A percentile compares a stretch with the other conserved stretches of the same genome.
phyloP scores from a whole-genome alignment of 208 protist species.

The Crithidia bombi region DNA sequence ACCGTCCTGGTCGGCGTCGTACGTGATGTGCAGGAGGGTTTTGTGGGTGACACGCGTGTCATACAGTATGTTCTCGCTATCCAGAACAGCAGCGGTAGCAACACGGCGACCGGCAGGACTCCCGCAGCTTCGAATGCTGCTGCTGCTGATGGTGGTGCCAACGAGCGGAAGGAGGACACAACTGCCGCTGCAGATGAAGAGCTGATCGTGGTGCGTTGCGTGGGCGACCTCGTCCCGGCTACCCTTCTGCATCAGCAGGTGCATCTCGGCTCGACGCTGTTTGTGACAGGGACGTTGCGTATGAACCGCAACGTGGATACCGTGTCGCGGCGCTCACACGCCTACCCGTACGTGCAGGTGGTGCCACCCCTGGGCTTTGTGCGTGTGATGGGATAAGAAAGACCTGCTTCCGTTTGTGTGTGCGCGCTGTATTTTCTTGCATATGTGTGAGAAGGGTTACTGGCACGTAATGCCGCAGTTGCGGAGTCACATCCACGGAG shows the following conservation, averaged over 20 bases:
- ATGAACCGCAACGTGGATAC: constrained; percentile 78
- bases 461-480: too few species aligned
- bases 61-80: constrained; percentile 76
- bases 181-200: constrained; percentile 44
- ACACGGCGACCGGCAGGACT: not conserved
- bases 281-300: constrained; percentile 66
- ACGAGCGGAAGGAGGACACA: not conserved
- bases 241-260: constrained; percentile 56
- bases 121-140: not conserved
- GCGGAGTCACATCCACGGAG: too few species aligned
- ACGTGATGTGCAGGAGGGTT: constrained; percentile 76
- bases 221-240: constrained; percentile 51
- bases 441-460: too few species aligned
- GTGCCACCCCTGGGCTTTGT: constrained; percentile 69
- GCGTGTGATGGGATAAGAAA: constrained; percentile 39
- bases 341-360: constrained; percentile 85
- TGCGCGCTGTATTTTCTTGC: too few species aligned
- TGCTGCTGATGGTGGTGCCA: not conserved
- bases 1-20: constrained; percentile 64
- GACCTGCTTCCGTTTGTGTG: too few species aligned
- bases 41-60: constrained; percentile 43
- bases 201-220: constrained; percentile 77
- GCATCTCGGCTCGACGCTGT: constrained; percentile 47
- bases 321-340: constrained; percentile 66
- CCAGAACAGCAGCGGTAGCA: constrained; percentile 6